phyloP scores from a whole-genome alignment of 2,329 filamentous ascomycete genomes.

The Alternaria infectoria region DNA sequence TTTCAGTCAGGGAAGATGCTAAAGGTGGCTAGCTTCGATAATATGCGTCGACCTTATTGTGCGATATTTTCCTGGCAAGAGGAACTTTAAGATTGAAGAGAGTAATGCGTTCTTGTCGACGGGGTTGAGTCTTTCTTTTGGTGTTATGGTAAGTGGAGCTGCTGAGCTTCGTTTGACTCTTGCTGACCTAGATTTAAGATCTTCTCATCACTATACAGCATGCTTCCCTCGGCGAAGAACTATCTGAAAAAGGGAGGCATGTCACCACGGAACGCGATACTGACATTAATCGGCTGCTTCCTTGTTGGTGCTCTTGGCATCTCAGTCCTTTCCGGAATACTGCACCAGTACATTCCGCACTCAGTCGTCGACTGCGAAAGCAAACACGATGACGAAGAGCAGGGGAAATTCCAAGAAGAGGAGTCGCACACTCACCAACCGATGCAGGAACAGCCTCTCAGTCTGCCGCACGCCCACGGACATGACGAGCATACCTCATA shows the following conservation, averaged over 20 bases:
- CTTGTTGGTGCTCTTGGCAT: conserved; percentile 76
- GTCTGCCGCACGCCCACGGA: conserved; percentile 16
- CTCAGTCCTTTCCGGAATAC: conserved; percentile 71
- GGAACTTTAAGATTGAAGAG: conserved; percentile 84
- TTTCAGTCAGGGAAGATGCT: conserved; percentile 9
- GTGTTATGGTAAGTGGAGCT: conserved; percentile 78
- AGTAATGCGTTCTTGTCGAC: conserved; percentile 87
- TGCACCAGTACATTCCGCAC: conserved; percentile 77
- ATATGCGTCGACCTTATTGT: conserved; percentile 86
- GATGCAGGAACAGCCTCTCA: conserved; percentile 28
- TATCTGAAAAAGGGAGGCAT: conserved; percentile 76
- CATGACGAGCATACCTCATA: conserved; percentile 24
- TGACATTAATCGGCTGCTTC: conserved; percentile 73
- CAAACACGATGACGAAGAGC: conserved; percentile 65
- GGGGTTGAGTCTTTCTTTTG: conserved; percentile 90
- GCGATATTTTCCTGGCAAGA: conserved; percentile 73
- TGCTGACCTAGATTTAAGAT: conserved; percentile 61
- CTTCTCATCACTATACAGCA: conserved; percentile 90
- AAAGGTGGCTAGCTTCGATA: conserved; percentile 67
- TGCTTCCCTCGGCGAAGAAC: conserved; percentile 83
- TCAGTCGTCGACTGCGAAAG: conserved; percentile 84
- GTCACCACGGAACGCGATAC: conserved; percentile 69
- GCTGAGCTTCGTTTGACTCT: neutral
- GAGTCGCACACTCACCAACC: conserved; percentile 21
- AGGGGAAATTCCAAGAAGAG: conserved; percentile 39